Evolutionary conservation across 1,284 basidiomycete genomes (phyloP), one percentile per base, ranked within the genome.

Genomic region (Wallemia mellicola): DNA sequence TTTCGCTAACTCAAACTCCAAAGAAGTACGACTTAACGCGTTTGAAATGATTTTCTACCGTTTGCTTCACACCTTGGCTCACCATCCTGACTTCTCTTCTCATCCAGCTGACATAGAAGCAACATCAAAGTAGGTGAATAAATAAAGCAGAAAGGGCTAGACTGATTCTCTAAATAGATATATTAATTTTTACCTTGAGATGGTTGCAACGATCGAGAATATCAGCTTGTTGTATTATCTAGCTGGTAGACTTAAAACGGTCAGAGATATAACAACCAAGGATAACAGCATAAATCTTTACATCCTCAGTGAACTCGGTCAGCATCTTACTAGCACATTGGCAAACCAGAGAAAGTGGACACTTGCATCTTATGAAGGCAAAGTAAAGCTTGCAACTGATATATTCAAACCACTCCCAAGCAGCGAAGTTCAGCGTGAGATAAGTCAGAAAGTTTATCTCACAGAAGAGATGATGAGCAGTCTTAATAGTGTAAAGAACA

Each of bases 1-100:
- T 48, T 48, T 11, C 38, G 14, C 14, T n/a, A 17, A 48, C 14
- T n/a, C n/a, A 15, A 17, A 11, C 5, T n/a, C 5, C 19, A 7
- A 65, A 79, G 80, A 73, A n/a, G 65, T 77, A 25, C 75, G 77
- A 38, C 72, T 87, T 9, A 74, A 79, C 25, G 71, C 79, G 57
- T 76, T 92, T 60, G 92, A 96, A 67, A 72, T 82, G 61, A 78
- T 82, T 0, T 84, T 96, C 64, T 79, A 89, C 28, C 80, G 89
- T 2, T 71, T 96, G 17, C 73, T 98, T 2, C 84, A 91, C 66
- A 69, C 92, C 0, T 74, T 98, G 1, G 84, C 89, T 0, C 88
- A 94, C 67, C 92, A 98, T 70, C 91, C 92, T 1, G 92, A 98
- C 69, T 88, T 89, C 66, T 74, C 73, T 55, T 71, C 73, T 24